Base-by-base conservation (phyloP, 164 flowering plant genomes). In the Cinnamomum chago region DNA sequence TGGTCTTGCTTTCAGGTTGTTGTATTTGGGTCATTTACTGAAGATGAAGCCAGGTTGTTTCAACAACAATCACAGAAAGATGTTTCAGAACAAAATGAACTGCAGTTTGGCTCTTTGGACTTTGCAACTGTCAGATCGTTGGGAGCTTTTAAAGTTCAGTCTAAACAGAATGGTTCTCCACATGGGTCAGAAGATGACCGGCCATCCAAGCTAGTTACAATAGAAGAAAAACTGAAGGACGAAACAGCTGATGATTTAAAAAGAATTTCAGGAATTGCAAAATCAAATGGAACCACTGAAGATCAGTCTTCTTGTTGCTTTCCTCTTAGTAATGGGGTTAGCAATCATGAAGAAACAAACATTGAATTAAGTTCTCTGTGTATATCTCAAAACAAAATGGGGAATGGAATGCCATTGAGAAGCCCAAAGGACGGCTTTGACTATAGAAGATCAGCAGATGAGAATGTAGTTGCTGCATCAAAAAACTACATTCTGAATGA, bases 1-100 rank as follows among this genome's bases (percentile, higher is more conserved):
- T 67, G 23, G 50, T 15, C 5, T 75, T 58, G 3, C 33, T 66
- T 30, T 12, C 84, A 90, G 97, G 80, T 86, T 64, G 28, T 94
- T n/a, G 22, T 89, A 60, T 92, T 92, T 86, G 98, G 98, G 68
- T 92, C 98, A 66, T 91, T 92, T 71, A 88, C 89, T n/a, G 90
- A 90, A 84, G 96, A 88, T 76, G 97, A 92, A 73, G 82, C 88
- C 50, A 87, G 72, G 76, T 87, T 88, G 68, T 80, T 79, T 79
- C 76, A 78, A 52, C 83, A 65, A 70, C 68, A 79, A 50, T 78
- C 92, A 23, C 27, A 60, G 70, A 78, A 76, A 62, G 75, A 81
- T 75, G 79, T 65, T 70, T 73, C 50, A 33, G 82, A 70, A 24
- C 80, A 82, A 79, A 82, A 73, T 20, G 82, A 80, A 12, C 55